Evolutionary conservation across 169 alveolate species (phyloP), one percentile per base, ranked within the genome.

Genomic region (Plasmodium relictum): DNA sequence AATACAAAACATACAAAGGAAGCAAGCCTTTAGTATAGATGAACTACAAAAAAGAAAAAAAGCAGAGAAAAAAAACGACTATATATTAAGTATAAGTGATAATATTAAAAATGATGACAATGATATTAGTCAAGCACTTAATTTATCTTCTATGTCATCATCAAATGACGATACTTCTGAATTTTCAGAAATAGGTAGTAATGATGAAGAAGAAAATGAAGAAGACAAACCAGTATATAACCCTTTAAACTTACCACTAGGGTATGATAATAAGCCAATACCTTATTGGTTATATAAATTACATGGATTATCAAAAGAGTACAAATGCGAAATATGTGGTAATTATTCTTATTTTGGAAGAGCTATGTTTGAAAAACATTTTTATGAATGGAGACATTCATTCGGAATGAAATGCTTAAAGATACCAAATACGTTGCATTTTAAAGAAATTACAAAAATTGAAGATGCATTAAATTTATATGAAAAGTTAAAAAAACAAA

Each of bases 241-340:
- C 91, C 99, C 99, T 6, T 95, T 98, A 83, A 98, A 98, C 92
- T 95, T 98, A 18, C 99, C 99, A 7, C 95, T 98, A 89, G 96
- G 99, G 5, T 98, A 98, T 97, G 99, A 99, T 93, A 99, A 99
- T 20, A 98, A 97, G 88, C 99, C 99, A 14, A 97, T 99, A 54
- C 99, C 99, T 8, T 99, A 97, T 93, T 99, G 99, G 99, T 96
- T 99, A 62, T 99, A 98, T 95, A 99, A 99, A 87, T 95, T 98
- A 48, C 99, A 98, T 88, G 99, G 99, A 3, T 94, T 98, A 61
- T 99, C 99, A n/a, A 94, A 97, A 69, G 99, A 98, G 93, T 98
- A 96, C 94, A 98, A 97, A 92, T 98, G 99, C 78, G 99, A 99
- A 92, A 98, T 98, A 26, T 99, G 99, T 94, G 99, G 99, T 7